Evolutionary conservation across 495 filamentous ascomycete genomes (phyloP), one percentile per base, ranked within the genome.

Genomic region (Penicillium alfredii): DNA sequence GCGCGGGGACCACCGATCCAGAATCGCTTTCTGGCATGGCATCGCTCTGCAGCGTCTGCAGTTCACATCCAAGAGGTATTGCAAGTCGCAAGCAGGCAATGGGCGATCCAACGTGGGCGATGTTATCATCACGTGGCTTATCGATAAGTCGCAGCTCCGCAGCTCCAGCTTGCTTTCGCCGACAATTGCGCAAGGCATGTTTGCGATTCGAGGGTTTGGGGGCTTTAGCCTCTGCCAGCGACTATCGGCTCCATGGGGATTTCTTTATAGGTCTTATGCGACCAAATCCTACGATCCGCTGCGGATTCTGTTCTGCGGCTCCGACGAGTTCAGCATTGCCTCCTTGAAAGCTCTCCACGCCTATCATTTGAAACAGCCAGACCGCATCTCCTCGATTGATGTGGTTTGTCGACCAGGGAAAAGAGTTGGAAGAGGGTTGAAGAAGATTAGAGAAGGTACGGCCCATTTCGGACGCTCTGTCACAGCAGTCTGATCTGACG

Each of bases 301-400:
- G 17, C 74, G 82, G n/a, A 86, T 98, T 32, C 77, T 98, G 11
- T 98, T 95, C 63, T 97, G 88, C 58, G 92, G 92, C 16, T 93
- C 93, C 8, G 92, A 98, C 54, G 71, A 83, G 4, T 94, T 96
- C 61, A 95, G 89, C 62, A 81, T 82, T 52, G 75, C 76, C 22
- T 87, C 88, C 2, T 71, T 98, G 30, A 66, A 68, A 32, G 84
- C 83, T 13, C 64, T 98, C 29, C 62, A 84, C 51, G 47, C 53
- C 2, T 80, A 88, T 51, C 70, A 78, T 30, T 19, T 64, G 13
- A 47, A 57, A 10, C 62, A 78, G 16, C 66, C 73, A 3, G 55
- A 64, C 8, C 62, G 77, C 3, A 83, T 98, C 42, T 62, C 64
- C 31, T 90, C 86, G 0, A 88, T 98, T 45, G 85, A 95, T 59